Evolutionary conservation across 129 eudicot genomes (phyloP).

Genomic region (Helianthus annuus): DNA sequence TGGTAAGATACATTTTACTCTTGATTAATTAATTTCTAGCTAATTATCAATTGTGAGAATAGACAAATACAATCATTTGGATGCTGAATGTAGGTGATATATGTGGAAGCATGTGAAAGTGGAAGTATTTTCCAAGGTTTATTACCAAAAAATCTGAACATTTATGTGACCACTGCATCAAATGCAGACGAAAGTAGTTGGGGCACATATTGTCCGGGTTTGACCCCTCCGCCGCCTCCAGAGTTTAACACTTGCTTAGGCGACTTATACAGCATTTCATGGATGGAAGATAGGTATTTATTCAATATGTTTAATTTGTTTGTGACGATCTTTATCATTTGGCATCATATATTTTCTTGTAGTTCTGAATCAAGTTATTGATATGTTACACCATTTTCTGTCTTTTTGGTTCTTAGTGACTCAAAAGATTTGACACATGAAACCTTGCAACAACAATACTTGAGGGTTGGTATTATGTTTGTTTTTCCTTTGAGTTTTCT

Average conservation of each 20-base stretch:
- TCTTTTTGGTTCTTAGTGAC: constrained; percentile 49
- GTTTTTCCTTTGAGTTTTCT: neutral
- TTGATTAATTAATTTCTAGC: neutral
- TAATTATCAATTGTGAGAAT: neutral
- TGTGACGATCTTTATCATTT: neutral
- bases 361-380: neutral
- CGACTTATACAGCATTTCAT: constrained; percentile 82
- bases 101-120: constrained; percentile 79
- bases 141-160: constrained; percentile 59
- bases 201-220: constrained; percentile 80
- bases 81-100: constrained; percentile 48
- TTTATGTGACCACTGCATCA: constrained; percentile 86
- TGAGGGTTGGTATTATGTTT: constrained; percentile 40
- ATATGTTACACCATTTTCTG: neutral
- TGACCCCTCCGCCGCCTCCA: constrained; percentile 55
- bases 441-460: constrained; percentile 64
- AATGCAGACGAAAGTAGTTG: constrained; percentile 68
- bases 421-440: constrained; percentile 58
- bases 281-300: constrained; percentile 92
- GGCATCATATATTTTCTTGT: neutral
- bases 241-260: constrained; percentile 76
- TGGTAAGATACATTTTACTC: constrained; percentile 43
- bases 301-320: neutral
- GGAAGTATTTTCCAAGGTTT: constrained; percentile 83
- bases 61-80: neutral